Conservation (phyloP, 2,329 filamentous ascomycete species). For the Seiridium unicorne region DNA sequence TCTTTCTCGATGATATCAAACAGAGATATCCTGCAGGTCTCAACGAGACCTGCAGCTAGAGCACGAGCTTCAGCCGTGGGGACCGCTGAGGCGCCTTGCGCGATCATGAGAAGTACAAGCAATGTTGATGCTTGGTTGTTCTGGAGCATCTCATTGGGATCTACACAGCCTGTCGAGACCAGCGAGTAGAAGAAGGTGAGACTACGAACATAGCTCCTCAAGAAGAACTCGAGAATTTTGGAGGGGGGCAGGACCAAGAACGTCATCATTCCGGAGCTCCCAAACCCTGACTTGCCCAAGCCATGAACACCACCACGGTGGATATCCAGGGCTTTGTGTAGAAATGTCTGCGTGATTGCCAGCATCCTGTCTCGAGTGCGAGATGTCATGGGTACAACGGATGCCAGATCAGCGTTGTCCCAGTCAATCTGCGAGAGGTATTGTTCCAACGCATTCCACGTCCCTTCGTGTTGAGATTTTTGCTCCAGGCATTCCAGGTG, state of each 20-base stretch:
- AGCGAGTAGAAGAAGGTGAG: slow-evolving; percentile 66
- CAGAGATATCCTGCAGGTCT: slow-evolving; percentile 70
- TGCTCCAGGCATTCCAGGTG: slow-evolving; percentile 51
- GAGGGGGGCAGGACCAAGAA: slow-evolving; percentile 66
- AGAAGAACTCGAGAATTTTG: slow-evolving; percentile 65
- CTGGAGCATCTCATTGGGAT: slow-evolving; percentile 66
- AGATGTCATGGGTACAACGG: slow-evolving; percentile 42
- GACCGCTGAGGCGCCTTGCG: slow-evolving; percentile 66
- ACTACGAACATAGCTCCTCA: slow-evolving; percentile 64
- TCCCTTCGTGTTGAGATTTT: slow-evolving; percentile 45
- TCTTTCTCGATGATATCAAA: slow-evolving; percentile 73
- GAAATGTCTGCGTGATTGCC: slow-evolving; percentile 69
- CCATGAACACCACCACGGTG: slow-evolving; percentile 52
- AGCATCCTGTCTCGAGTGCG: slow-evolving; percentile 66
- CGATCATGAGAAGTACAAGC: slow-evolving; percentile 69
- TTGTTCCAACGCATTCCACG: slow-evolving; percentile 43
- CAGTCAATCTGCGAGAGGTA: slow-evolving; percentile 36
- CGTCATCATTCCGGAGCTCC: slow-evolving; percentile 51
- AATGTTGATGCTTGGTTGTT: slow-evolving; percentile 66
- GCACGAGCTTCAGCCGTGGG: slow-evolving; percentile 64
- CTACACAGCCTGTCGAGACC: slow-evolving; percentile 57
- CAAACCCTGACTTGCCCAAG: slow-evolving; percentile 39
- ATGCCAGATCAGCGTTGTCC: slow-evolving; percentile 34
- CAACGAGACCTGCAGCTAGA: slow-evolving; percentile 64
- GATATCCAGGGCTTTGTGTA: slow-evolving; percentile 69